Evolutionary conservation across 208 protist species (phyloP).

Genomic region (Chromosphaera perkinsii): DNA sequence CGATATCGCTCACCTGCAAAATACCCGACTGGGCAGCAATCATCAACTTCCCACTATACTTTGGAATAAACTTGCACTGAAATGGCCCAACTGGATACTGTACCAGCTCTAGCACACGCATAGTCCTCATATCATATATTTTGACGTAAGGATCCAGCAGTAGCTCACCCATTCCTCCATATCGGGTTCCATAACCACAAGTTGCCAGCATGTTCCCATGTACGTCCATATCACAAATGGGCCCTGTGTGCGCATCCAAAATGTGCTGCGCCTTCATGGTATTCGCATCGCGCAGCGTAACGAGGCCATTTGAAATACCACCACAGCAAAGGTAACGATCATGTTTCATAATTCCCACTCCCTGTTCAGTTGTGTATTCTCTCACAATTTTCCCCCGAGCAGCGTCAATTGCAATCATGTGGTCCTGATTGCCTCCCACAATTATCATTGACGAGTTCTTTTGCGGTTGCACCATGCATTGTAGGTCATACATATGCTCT

Average conservation of each 20-base stretch:
- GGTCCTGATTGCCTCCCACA: neutral
- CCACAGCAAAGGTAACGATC: neutral
- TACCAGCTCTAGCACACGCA: neutral
- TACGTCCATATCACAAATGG: neutral
- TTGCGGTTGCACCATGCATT: slow-evolving; percentile 9
- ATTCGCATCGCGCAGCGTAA: slow-evolving; percentile 11
- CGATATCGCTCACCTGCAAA: slow-evolving; percentile 7
- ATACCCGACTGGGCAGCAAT: slow-evolving; percentile 4
- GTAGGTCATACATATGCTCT: neutral
- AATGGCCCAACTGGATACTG: neutral
- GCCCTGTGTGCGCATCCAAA: neutral
- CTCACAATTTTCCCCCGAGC: neutral
- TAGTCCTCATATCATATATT: slow-evolving; percentile 3
- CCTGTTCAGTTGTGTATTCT: neutral
- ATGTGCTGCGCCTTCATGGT: neutral
- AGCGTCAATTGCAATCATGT: neutral
- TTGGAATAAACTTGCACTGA: slow-evolving; percentile 10
- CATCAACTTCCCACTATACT: neutral
- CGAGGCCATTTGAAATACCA: slow-evolving; percentile 3
- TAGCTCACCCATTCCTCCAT: neutral
- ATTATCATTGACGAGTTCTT: neutral
- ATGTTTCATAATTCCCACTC: neutral
- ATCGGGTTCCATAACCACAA: neutral
- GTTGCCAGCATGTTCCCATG: neutral
- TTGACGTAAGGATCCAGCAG: slow-evolving; percentile 4